A percentile compares a stretch with the other conserved stretches of the same genome.
Evolutionary conservation across 2,329 filamentous ascomycete species (phyloP).

Genomic region (Lecanosticta acicola): DNA sequence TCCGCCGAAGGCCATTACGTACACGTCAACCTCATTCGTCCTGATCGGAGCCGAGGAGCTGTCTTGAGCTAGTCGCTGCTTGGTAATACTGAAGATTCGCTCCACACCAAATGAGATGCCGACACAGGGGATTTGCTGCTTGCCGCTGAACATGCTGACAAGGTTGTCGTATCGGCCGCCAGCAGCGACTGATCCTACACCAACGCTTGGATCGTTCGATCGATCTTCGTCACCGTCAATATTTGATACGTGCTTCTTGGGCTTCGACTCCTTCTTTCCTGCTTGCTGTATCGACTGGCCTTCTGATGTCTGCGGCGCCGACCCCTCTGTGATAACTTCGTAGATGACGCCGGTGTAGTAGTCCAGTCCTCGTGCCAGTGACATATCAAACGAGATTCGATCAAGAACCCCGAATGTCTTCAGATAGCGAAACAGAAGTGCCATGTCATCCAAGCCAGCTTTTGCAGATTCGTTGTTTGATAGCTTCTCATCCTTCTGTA

Average conservation of each 20-base stretch:
- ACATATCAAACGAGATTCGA: slow-evolving; percentile 81
- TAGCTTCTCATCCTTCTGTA: slow-evolving; percentile 63
- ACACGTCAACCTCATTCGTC: slow-evolving; percentile 77
- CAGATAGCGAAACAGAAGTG: slow-evolving; percentile 73
- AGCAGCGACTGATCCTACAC: slow-evolving; percentile 81
- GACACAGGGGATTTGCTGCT: slow-evolving; percentile 75
- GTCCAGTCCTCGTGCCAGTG: slow-evolving; percentile 82
- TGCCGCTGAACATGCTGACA: slow-evolving; percentile 83
- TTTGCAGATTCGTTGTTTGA: slow-evolving; percentile 68
- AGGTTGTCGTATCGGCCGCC: slow-evolving; percentile 89
- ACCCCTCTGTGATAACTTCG: slow-evolving; percentile 79
- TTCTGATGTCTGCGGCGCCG: slow-evolving; percentile 50
- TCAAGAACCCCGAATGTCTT: slow-evolving; percentile 68
- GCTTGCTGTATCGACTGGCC: slow-evolving; percentile 43
- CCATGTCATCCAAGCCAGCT: slow-evolving; percentile 75
- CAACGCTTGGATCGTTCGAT: slow-evolving; percentile 71
- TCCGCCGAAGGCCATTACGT: slow-evolving; percentile 89
- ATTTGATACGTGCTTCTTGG: slow-evolving; percentile 36
- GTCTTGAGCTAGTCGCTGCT: slow-evolving; percentile 64
- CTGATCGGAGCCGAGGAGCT: slow-evolving; percentile 52
- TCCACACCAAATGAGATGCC: slow-evolving; percentile 93
- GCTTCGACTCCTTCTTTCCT: slow-evolving; percentile 48
- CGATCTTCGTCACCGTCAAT: slow-evolving; percentile 56
- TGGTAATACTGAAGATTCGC: slow-evolving; percentile 88
- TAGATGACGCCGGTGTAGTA: slow-evolving; percentile 90